A percentile compares a stretch with the other conserved stretches of the same genome.
phyloP scores from a whole-genome alignment of 805 yeast genomes.

The Yamadazyma scolyti region DNA sequence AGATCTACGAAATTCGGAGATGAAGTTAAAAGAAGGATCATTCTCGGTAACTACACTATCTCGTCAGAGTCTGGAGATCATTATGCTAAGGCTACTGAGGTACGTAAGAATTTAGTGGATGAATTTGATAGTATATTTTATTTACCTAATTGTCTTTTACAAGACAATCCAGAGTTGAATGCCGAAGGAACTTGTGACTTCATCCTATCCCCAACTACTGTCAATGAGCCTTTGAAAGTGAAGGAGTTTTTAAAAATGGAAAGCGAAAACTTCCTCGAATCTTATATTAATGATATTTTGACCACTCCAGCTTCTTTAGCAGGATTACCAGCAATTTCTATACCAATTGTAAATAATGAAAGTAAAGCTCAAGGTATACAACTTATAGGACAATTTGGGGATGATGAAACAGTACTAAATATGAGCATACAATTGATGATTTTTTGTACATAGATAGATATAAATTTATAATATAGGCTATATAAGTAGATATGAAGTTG shows the following conservation, averaged over 20 bases:
- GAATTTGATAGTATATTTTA: slow-evolving; percentile 68
- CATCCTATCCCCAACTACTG: slow-evolving; percentile 70
- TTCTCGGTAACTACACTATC: slow-evolving; percentile 82
- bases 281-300: slow-evolving; percentile 76
- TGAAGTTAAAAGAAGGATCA: slow-evolving; percentile 80
- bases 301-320: slow-evolving; percentile 91
- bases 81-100: slow-evolving; percentile 67
- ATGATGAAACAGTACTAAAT: slow-evolving; percentile 61
- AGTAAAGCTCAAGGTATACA: slow-evolving; percentile 62
- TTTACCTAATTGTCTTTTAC: slow-evolving; percentile 37
- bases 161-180: background rate
- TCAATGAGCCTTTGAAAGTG: slow-evolving; percentile 51
- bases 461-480: slow-evolving; percentile 8
- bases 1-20: slow-evolving; percentile 67
- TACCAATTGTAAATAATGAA: slow-evolving; percentile 53
- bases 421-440: slow-evolving; percentile 12
- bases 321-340: slow-evolving; percentile 80
- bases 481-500: slow-evolving; percentile 24
- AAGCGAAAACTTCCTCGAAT: slow-evolving; percentile 46
- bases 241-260: slow-evolving; percentile 36
- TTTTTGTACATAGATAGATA: slow-evolving; percentile 2
- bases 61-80: slow-evolving; percentile 75
- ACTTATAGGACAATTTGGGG: slow-evolving; percentile 81
- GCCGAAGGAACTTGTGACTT: slow-evolving; percentile 45
- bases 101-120: slow-evolving; percentile 55